Conservation (phyloP, 2,329 filamentous ascomycete species). For the Zasmidium cellare region DNA sequence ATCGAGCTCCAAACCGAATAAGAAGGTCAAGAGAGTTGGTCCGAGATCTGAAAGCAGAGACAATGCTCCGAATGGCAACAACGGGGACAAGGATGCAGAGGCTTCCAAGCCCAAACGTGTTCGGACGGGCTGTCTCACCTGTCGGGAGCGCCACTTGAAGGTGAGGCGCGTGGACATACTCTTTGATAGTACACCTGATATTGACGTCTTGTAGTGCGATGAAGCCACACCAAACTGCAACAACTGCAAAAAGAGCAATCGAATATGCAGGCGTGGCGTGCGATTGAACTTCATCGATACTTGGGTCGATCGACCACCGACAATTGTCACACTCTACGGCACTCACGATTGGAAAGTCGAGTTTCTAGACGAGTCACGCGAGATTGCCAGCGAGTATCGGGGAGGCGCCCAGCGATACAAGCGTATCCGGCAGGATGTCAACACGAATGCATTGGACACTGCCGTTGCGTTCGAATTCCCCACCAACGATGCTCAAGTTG, state of each 20-base stretch:
- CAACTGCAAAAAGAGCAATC: constrained; percentile 86
- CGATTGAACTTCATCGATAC: constrained; percentile 90
- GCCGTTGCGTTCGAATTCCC: constrained; percentile 26
- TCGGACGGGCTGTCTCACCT: constrained; percentile 87
- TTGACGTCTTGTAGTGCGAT: constrained; percentile 58
- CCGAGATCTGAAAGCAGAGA: constrained; percentile 28
- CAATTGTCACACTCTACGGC: constrained; percentile 53
- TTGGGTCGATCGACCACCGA: constrained; percentile 66
- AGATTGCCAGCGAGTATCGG: constrained; percentile 86
- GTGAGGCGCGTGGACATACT: background rate
- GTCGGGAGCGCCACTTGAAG: constrained; percentile 84
- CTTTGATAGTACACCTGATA: background rate
- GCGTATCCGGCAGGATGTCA: constrained; percentile 37
- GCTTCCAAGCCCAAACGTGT: constrained; percentile 74
- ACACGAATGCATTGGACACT: constrained; percentile 27
- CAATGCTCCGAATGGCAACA: constrained; percentile 27
- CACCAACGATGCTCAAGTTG: constrained; percentile 8
- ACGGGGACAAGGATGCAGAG: constrained; percentile 33
- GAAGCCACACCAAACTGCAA: constrained; percentile 66
- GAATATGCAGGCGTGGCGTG: constrained; percentile 81
- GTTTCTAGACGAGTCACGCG: constrained; percentile 85
- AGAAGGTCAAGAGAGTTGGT: constrained; percentile 35
- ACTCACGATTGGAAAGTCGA: constrained; percentile 69
- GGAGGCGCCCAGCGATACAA: constrained; percentile 73
- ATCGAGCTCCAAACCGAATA: constrained; percentile 26